Evolutionary conservation across 805 yeast genomes (phyloP).

Genomic region (Diddensiella caesifluorescens): DNA sequence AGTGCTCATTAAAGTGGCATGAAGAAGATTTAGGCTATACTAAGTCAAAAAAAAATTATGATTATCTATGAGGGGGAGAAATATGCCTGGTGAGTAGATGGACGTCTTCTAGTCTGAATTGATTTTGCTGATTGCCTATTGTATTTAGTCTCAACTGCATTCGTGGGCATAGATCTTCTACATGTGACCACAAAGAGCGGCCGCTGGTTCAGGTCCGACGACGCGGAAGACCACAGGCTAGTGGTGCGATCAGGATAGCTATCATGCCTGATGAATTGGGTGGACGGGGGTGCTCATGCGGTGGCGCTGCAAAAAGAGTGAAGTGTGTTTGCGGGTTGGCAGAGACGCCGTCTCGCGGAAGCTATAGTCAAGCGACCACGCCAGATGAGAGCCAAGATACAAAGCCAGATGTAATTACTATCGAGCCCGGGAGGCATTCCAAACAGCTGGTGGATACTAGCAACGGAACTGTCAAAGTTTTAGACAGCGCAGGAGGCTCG

Average conservation of each 20-base stretch:
- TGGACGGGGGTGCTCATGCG: conserved; percentile 6
- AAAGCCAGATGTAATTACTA: conserved; percentile 13
- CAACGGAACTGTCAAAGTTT: conserved; percentile 20
- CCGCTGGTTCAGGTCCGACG: conserved; percentile 81
- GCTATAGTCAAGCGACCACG: no score
- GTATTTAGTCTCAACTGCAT: conserved; percentile 49
- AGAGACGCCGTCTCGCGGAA: no score
- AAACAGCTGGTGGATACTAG: conserved; percentile 23
- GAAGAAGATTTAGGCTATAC: no score
- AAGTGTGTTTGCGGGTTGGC: no score
- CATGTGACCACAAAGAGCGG: conserved; percentile 75
- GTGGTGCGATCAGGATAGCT: conserved; percentile 54
- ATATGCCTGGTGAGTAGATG: conserved; percentile 53
- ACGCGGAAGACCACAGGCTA: conserved; percentile 79
- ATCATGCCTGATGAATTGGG: conserved; percentile 20
- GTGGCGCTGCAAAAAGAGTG: neutral
- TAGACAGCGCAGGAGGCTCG: conserved; percentile 12
- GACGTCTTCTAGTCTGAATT: neutral
- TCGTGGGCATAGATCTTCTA: conserved; percentile 85
- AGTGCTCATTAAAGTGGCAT: no score
- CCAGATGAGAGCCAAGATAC: no score
- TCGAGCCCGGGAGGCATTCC: conserved; percentile 21
- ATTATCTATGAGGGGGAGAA: conserved; percentile 73
- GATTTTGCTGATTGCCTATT: neutral
- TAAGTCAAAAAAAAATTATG: no score